These are phyloP conservation scores for Aspergillus pseudoglaucus DNA, from an alignment of 2,329 filamentous ascomycete genomes.

Conservation along the genomic window DNA sequence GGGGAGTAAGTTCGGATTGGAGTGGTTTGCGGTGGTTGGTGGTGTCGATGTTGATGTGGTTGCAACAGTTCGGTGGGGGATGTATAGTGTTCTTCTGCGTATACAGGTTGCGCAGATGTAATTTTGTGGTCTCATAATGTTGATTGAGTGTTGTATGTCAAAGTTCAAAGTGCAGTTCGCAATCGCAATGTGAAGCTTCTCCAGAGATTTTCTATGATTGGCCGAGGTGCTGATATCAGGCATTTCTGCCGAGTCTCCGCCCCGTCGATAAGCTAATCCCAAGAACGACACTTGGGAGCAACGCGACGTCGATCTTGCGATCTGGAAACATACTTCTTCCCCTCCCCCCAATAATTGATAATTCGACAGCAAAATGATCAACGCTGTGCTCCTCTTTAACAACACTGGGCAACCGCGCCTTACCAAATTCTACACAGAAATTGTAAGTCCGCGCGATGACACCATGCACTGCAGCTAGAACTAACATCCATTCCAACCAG, in stretches of 20 bases:
- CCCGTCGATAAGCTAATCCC: slow-evolving; percentile 12
- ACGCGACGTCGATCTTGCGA: neutral
- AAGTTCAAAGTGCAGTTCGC: neutral
- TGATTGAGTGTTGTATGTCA: neutral
- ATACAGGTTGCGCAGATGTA: slow-evolving; percentile 7
- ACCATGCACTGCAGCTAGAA: neutral
- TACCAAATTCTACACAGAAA: slow-evolving; percentile 97
- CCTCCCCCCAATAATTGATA: neutral
- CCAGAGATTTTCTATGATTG: slow-evolving; percentile 4
- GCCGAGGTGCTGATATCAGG: slow-evolving; percentile 4
- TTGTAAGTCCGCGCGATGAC: slow-evolving; percentile 50
- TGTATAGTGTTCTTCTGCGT: slow-evolving; percentile 2
- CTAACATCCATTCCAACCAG: slow-evolving; percentile 42
- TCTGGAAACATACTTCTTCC: neutral
- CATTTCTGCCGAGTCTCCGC: slow-evolving; percentile 9
- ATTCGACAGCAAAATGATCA: slow-evolving; percentile 68
- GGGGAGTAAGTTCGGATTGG: slow-evolving; percentile 20
- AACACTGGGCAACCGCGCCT: slow-evolving; percentile 93
- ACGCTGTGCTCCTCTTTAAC: slow-evolving; percentile 97
- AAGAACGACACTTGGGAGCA: neutral
- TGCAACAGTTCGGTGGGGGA: slow-evolving; percentile 5
- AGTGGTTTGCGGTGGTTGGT: slow-evolving; percentile 1
- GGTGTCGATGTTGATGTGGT: slow-evolving; percentile 7
- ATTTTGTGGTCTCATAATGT: slow-evolving; percentile 1
- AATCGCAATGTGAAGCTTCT: slow-evolving; percentile 8